These are phyloP conservation scores for Asclepias syriaca DNA, from an alignment of 257 asterid species.

Conservation along the genomic window DNA sequence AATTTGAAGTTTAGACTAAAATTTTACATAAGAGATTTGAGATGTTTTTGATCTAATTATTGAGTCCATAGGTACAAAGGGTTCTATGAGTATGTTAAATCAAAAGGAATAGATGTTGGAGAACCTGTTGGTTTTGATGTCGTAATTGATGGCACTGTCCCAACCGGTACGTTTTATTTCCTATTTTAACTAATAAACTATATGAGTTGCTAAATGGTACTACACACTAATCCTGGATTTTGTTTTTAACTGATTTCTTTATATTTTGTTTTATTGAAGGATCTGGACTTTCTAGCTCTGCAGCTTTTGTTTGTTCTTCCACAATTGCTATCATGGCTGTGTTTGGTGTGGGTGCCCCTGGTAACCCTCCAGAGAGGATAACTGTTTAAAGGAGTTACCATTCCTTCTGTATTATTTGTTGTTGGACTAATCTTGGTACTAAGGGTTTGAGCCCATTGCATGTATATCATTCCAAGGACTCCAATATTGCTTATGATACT, in stretches of 20 bases:
- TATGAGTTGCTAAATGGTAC: not conserved
- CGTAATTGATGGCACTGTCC: slow-evolving; percentile 84
- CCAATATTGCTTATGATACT: not conserved
- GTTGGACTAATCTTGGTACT: not conserved
- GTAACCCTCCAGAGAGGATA: slow-evolving; percentile 20
- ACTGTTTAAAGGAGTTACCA: not conserved
- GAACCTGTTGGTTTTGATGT: slow-evolving; percentile 70
- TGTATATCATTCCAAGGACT: not conserved
- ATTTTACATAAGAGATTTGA: not conserved
- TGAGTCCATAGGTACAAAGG: slow-evolving; percentile 72
- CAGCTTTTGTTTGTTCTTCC: slow-evolving; percentile 96
- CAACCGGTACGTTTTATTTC: slow-evolving; percentile 50
- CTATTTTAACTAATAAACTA: slow-evolving; percentile 2
- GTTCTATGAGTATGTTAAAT: slow-evolving; percentile 69
- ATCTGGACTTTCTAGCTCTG: slow-evolving; percentile 97
- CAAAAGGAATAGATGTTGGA: slow-evolving; percentile 58
- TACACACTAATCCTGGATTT: not conserved
- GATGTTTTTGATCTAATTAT: not conserved
- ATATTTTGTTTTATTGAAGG: slow-evolving; percentile 37
- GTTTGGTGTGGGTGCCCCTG: slow-evolving; percentile 62
- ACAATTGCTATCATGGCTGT: slow-evolving; percentile 92
- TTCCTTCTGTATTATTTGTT: not conserved
- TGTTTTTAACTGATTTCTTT: not conserved
- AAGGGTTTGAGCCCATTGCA: not conserved
- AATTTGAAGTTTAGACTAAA: not conserved